Evolutionary conservation across 2,329 filamentous ascomycete genomes (phyloP).

Genomic region (Stenocarpella maydis): DNA sequence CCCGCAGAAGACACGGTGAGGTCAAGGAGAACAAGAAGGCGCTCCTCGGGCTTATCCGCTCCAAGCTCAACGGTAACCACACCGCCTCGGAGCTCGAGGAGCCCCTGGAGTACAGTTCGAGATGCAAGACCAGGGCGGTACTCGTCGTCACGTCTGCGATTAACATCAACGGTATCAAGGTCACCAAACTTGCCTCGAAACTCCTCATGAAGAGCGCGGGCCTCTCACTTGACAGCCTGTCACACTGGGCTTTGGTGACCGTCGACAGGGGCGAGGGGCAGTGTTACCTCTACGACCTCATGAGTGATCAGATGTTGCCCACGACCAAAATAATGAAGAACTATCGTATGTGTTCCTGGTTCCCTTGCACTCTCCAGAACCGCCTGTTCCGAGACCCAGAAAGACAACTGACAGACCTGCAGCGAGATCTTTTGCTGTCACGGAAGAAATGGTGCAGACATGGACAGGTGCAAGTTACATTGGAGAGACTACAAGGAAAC

Average conservation of each 20-base stretch:
- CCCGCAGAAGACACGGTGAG: slow-evolving; percentile 34
- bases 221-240: slow-evolving; percentile 33
- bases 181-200: slow-evolving; percentile 33
- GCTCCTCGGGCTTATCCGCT: slow-evolving; percentile 31
- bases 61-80: slow-evolving; percentile 31
- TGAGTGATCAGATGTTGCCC: slow-evolving; percentile 31
- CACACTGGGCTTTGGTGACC: slow-evolving; percentile 34
- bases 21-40: slow-evolving; percentile 35
- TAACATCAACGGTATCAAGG: slow-evolving; percentile 33
- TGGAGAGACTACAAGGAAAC: slow-evolving; percentile 44
- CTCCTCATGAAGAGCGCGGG: slow-evolving; percentile 34
- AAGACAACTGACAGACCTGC: background rate
- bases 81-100: slow-evolving; percentile 31
- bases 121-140: slow-evolving; percentile 33
- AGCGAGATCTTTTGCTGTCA: slow-evolving; percentile 42
- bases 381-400: too few species aligned
- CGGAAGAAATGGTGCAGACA: slow-evolving; percentile 40
- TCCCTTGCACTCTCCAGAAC: background rate
- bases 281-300: slow-evolving; percentile 31
- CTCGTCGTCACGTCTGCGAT: slow-evolving; percentile 32
- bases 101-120: slow-evolving; percentile 30
- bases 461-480: slow-evolving; percentile 45
- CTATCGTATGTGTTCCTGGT: slow-evolving; percentile 21
- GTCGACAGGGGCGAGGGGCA: slow-evolving; percentile 31
- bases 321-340: slow-evolving; percentile 37